A percentile compares a stretch with the other conserved stretches of the same genome.
Conservation (phyloP, 345 rosid genomes). For the Streptanthus diversifolius region DNA sequence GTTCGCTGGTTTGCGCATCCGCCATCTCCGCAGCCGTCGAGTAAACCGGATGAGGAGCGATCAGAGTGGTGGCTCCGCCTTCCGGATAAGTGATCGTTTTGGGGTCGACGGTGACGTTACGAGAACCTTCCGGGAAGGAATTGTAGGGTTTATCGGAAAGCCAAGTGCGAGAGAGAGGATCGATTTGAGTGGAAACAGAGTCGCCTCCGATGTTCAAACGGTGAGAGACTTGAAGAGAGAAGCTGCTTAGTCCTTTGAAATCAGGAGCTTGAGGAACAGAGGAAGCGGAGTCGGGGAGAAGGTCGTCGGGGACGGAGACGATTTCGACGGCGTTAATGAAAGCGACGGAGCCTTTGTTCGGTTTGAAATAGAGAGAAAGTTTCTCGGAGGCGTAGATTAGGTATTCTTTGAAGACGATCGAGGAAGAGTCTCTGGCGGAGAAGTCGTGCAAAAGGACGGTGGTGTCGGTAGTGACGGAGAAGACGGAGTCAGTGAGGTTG, state of each 20-base stretch:
- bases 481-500: constrained; percentile 49
- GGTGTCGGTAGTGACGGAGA: constrained; percentile 52
- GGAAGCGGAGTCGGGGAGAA: constrained; percentile 54
- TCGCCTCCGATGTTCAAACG: constrained; percentile 78
- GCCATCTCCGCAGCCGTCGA: constrained; percentile 53
- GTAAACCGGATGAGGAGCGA: constrained; percentile 62
- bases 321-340: constrained; percentile 75
- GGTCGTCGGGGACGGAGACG: constrained; percentile 55
- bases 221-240: constrained; percentile 50
- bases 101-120: constrained; percentile 34
- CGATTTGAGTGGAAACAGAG: constrained; percentile 42
- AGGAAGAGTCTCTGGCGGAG: constrained; percentile 32
- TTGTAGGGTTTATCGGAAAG: constrained; percentile 47
- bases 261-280: constrained; percentile 44
- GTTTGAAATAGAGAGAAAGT: constrained; percentile 55
- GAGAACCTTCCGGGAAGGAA: constrained; percentile 54
- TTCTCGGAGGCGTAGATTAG: constrained; percentile 45
- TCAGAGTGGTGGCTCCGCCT: constrained; percentile 42
- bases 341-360: constrained; percentile 48
- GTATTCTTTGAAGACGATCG: constrained; percentile 61
- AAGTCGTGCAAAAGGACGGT: constrained; percentile 66
- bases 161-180: constrained; percentile 74
- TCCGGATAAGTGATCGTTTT: constrained; percentile 41
- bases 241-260: constrained; percentile 46
- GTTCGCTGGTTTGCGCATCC: constrained; percentile 41